Evolutionary conservation across 2,329 filamentous ascomycete genomes (phyloP), one percentile per base, ranked within the genome.

Genomic region (Trichoderma breve): DNA sequence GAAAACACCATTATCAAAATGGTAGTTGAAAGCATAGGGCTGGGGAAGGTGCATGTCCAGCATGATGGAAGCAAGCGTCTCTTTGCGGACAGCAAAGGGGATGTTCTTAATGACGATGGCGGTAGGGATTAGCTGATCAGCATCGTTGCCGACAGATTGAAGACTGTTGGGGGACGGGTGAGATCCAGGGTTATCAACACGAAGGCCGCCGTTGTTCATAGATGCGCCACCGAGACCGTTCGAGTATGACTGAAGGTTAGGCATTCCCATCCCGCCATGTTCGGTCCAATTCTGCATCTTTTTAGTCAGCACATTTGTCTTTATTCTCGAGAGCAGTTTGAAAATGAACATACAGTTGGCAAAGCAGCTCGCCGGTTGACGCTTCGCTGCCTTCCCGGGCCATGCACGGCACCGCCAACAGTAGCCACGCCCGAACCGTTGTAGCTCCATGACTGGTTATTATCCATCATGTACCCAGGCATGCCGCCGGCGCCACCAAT

Each of bases 21-120:
- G 96, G 79, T 99, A 98, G 86, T 99, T 99, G 87, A 99, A 99
- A 14, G 96, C 96, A 79, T 99, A 99, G 0, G 96, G 96, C 76
- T 98, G 89, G 1, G 96, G 96, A 51, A 99, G 88, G 76, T 94
- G 92, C 87, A 98, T 89, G 24, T 97, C 93, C 9, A 95, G 93
- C 96, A 99, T 99, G 76, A 98, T 88, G 74, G 91, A 90, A 39
- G 97, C 93, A 51, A 99, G 87, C 78, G 95, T 94, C 83, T 99
- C 96, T 83, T 98, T 98, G 82, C 97, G 95, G 71, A 98, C 94
- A 32, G 97, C 96, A 81, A 99, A 99, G 0, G 97, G 96, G 47
- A 99, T 99, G 80, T 99, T 99, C 85, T 99, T 99, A 83, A 99
- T 98, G 72, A 99, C 96, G 77, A 99, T 98, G 70, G 96, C 96